Evolutionary conservation across 768 basidiomycete species (phyloP), one percentile per base, ranked within the genome.

Genomic region (Gymnopilus junonius): DNA sequence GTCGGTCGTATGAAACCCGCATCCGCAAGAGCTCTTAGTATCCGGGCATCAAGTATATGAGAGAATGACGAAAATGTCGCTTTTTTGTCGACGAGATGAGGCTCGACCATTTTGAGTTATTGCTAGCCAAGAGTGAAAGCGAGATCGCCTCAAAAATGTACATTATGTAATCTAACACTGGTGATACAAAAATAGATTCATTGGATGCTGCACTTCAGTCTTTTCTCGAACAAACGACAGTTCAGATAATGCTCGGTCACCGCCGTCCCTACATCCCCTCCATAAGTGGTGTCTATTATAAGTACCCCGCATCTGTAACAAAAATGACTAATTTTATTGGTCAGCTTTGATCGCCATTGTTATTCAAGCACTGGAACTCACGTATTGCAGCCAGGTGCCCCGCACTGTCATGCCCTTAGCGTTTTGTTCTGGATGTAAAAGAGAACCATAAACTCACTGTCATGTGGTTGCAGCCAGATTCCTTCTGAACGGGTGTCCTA

Each of bases 1-100:
- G 97, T 99, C 7, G 97, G 97, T 39, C 89, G 85, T 17, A 94
- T 87, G 75, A 98, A 98, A 43, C 91, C 90, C 71, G 91, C 84
- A 69, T 97, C 92, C 3, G 96, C 94, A 23, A 99, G 87, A 4
- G 97, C 90, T 12, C 93, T 88, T 2, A 99, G 85, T 40, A 99
- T 77, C 2, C 96, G 88, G 11, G 87, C 80, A 77, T 98, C 97
- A 42, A 99, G 84, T 54, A 95, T 75, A 74, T 93, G 83, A 1
- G 91, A 87, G 70, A 97, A 88, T 7, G 83, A 78, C 1, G 85
- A 74, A 68, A 89, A 89, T 1, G 82, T 79, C 0, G 83, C 67
- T 60, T 82, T 81, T 50, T 71, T 72, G 69, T 87, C 85, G 17
- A 84, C 80, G 11, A 83, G 74, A 50, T 73, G 78, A 45, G 79